Conservation (phyloP, 805 yeast species). For the Nakazawaea holstii region DNA sequence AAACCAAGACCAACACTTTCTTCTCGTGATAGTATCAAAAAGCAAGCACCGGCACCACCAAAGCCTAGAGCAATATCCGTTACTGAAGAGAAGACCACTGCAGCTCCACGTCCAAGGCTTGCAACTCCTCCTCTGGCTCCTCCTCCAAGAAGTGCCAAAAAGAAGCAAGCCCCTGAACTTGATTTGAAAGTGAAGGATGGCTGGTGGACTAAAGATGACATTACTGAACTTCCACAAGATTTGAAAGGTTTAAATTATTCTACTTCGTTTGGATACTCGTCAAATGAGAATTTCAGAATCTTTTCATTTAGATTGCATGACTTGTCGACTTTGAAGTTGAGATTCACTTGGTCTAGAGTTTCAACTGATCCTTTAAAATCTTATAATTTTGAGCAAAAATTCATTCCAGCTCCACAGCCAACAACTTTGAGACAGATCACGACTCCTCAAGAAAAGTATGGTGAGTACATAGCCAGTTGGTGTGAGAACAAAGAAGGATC, state of each 20-base stretch:
- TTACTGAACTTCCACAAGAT: constrained; percentile 29
- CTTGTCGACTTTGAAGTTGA: constrained; percentile 30
- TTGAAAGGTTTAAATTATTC: constrained; percentile 31
- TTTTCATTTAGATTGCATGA: constrained; percentile 37
- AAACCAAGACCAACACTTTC: too few relatives aligned
- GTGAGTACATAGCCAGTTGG: constrained; percentile 54
- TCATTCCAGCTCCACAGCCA: constrained; percentile 38
- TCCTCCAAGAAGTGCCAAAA: constrained; percentile 14
- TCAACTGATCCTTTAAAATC: constrained; percentile 17
- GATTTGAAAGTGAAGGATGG: constrained; percentile 38
- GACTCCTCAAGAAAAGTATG: constrained; percentile 32
- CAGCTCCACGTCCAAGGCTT: constrained; percentile 16
- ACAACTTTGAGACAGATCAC: constrained; percentile 27
- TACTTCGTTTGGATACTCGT: constrained; percentile 23
- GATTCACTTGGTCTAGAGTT: constrained; percentile 34
- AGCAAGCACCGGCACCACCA: constrained; percentile 24
- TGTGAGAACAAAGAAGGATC: constrained; percentile 41
- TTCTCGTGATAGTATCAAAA: too few relatives aligned
- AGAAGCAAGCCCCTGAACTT: constrained; percentile 26
- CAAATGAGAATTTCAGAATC: constrained; percentile 23
- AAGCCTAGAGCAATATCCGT: constrained; percentile 22
- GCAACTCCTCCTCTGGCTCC: constrained; percentile 20
- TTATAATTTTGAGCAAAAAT: constrained; percentile 25
- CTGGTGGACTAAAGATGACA: constrained; percentile 37
- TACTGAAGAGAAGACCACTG: constrained; percentile 10